Conservation (phyloP, 2,329 filamentous ascomycete species). For the Fusarium nygamai region DNA sequence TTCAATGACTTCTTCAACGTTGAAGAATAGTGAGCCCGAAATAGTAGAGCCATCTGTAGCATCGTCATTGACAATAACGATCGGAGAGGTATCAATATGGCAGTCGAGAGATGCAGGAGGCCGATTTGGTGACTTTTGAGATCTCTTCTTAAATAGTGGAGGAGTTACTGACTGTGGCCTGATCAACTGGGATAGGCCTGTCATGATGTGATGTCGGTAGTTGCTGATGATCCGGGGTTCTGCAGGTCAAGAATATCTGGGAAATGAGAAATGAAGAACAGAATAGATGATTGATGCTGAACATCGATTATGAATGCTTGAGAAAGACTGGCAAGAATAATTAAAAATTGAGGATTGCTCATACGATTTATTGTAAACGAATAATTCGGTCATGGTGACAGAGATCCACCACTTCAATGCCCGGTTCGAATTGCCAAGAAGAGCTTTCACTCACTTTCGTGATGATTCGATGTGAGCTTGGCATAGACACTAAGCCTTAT, state of each 20-base stretch:
- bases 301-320: background rate
- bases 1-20: background rate
- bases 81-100: slow-evolving; percentile 7
- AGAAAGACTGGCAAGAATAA: background rate
- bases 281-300: fast-evolving
- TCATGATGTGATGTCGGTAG: background rate
- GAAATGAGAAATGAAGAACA: too few species aligned
- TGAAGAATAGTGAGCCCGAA: slow-evolving; percentile 1
- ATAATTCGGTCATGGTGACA: background rate
- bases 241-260: background rate
- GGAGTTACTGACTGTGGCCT: background rate
- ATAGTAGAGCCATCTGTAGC: background rate
- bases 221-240: background rate
- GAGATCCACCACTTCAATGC: background rate
- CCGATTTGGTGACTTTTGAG: background rate
- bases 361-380: background rate
- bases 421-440: slow-evolving; percentile 19
- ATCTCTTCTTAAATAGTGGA: background rate
- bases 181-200: slow-evolving; percentile 1
- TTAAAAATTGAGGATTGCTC: background rate
- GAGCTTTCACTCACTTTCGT: background rate
- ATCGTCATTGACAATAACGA: slow-evolving; percentile 1
- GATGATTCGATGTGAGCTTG: background rate
- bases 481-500: fast-evolving
- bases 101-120: slow-evolving; percentile 7